A percentile compares a stretch with the other conserved stretches of the same genome.
These are phyloP conservation scores for Geosmithia putterillii DNA, from an alignment of 2,329 filamentous ascomycete species.

Conservation along the genomic window DNA sequence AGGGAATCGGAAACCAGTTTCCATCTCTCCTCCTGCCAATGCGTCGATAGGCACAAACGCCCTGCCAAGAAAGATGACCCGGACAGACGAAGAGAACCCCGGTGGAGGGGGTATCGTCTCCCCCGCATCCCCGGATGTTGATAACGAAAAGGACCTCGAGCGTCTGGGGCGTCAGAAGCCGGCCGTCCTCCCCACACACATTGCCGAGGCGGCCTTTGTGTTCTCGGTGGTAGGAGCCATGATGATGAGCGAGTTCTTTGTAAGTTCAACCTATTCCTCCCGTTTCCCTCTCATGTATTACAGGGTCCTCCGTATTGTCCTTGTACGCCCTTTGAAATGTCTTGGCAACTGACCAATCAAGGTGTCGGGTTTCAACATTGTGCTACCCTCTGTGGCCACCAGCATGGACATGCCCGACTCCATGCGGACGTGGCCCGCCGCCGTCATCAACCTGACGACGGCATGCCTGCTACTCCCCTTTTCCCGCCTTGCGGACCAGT, in stretches of 20 bases:
- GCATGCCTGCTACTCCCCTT: constrained; percentile 49
- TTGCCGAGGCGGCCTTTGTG: constrained; percentile 50
- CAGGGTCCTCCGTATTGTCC: neutral
- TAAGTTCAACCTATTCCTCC: neutral
- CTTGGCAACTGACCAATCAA: neutral
- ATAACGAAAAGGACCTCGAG: constrained; percentile 32
- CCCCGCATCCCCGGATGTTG: constrained; percentile 3
- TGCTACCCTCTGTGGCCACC: constrained; percentile 51
- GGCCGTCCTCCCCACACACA: constrained; percentile 34
- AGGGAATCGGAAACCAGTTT: too few species aligned
- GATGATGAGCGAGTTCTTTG: constrained; percentile 57
- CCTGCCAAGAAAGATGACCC: neutral
- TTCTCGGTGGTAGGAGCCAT: constrained; percentile 50
- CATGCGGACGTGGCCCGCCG: constrained; percentile 53
- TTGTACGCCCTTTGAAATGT: neutral
- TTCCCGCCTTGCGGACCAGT: constrained; percentile 50
- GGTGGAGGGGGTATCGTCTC: neutral
- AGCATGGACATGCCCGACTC: constrained; percentile 51
- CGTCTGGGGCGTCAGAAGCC: constrained; percentile 51
- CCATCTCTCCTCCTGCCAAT: too few species aligned
- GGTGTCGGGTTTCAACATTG: constrained; percentile 60
- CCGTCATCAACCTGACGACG: constrained; percentile 44
- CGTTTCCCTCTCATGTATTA: neutral
- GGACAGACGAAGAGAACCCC: neutral
- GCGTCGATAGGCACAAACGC: neutral